phyloP scores from a whole-genome alignment of 73 alveolate species.

The Tetrahymena borealis region DNA sequence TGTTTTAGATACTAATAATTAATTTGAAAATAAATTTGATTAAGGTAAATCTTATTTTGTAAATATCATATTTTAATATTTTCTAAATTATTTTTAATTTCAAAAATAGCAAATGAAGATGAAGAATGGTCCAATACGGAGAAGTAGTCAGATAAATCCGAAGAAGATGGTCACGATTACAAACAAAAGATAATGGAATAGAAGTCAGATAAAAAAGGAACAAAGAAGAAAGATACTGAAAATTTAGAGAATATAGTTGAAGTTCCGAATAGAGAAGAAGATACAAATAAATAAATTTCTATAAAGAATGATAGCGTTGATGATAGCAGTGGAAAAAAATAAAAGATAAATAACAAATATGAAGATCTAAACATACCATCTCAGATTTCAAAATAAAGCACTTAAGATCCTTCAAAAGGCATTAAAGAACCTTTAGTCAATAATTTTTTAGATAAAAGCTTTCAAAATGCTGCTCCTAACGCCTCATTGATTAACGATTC shows the following conservation, averaged over 20 bases:
- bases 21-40: background rate
- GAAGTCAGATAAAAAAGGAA: background rate
- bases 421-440: background rate
- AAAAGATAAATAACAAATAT: background rate
- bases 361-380: background rate
- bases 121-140: no score
- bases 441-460: background rate
- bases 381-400: background rate
- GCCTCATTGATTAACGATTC: background rate
- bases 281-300: background rate
- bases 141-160: no score
- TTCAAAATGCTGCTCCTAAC: background rate
- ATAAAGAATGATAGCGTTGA: background rate
- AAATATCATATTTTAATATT: no score
- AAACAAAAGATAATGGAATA: background rate
- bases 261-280: background rate
- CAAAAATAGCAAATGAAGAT: no score
- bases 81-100: no score
- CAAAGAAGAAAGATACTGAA: background rate
- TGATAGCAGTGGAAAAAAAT: no score
- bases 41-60: no score
- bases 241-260: background rate
- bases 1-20: background rate
- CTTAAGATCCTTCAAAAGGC: background rate
- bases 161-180: no score